Conservation (phyloP, 1,284 basidiomycete species). For the Tilletia setariae region DNA sequence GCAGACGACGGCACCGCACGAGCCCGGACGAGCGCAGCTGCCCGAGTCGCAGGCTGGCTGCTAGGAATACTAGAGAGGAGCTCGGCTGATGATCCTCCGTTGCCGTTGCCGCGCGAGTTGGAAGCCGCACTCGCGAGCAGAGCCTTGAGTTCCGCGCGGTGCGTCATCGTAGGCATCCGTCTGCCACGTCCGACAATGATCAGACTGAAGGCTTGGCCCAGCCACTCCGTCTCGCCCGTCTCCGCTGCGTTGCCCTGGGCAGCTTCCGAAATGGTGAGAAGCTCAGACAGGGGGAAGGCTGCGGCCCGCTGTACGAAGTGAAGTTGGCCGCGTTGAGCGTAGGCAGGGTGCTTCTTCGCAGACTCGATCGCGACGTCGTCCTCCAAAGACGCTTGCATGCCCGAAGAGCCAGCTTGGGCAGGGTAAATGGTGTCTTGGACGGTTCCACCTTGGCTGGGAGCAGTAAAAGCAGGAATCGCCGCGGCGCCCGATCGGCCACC, state of each 20-base stretch:
- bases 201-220: constrained; percentile 20
- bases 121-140: constrained; percentile 21
- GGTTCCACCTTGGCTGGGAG: neutral
- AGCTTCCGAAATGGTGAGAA: constrained; percentile 24
- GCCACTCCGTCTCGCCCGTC: neutral
- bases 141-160: constrained; percentile 39
- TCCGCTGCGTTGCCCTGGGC: constrained; percentile 19
- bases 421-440: constrained; percentile 42
- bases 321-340: constrained; percentile 22
- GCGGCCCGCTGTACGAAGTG: constrained; percentile 20
- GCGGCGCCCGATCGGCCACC: constrained; percentile 17
- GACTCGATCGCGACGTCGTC: constrained; percentile 40
- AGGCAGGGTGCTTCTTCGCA: constrained; percentile 28
- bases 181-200: constrained; percentile 41
- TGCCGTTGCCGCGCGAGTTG: neutral
- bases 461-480: constrained; percentile 23
- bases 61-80: neutral
- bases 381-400: constrained; percentile 39
- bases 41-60: constrained; percentile 5
- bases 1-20: neutral
- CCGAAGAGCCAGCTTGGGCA: constrained; percentile 21
- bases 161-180: constrained; percentile 42
- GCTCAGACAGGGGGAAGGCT: constrained; percentile 28
- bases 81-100: neutral
- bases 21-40: constrained; percentile 8